Evolutionary conservation across 345 rosid genomes (phyloP).

Genomic region (Dimocarpus longan): DNA sequence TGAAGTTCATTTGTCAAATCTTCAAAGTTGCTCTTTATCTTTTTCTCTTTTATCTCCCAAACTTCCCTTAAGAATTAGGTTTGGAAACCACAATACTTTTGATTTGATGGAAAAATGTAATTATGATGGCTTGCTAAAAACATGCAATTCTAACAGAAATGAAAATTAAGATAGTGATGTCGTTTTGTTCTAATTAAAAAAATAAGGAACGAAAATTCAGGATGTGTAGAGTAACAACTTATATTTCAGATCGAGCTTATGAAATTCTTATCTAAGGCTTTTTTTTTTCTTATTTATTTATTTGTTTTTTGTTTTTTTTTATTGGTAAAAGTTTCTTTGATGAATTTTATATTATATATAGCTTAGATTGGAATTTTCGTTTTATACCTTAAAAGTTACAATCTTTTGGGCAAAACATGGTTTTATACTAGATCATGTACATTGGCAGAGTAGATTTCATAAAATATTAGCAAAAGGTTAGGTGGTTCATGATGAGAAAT

Average conservation of each 20-base stretch:
- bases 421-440: too few relatives aligned
- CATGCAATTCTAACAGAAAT: neutral
- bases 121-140: neutral
- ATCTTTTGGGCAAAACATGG: neutral
- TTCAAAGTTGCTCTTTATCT: neutral
- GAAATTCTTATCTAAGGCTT: neutral
- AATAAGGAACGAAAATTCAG: neutral
- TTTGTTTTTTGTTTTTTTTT: too few relatives aligned
- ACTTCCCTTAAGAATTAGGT: neutral
- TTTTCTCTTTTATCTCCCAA: neutral
- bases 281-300: too few relatives aligned
- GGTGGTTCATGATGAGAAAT: too few relatives aligned
- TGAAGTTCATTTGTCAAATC: neutral
- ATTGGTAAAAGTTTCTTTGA: neutral
- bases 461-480: neutral
- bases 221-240: neutral
- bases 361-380: neutral
- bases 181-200: too few relatives aligned
- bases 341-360: neutral
- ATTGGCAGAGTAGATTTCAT: neutral
- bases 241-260: too few relatives aligned
- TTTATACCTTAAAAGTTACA: neutral
- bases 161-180: neutral
- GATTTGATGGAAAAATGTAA: neutral
- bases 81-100: constrained; percentile 5